Evolutionary conservation across 495 filamentous ascomycete genomes (phyloP), one percentile per base, ranked within the genome.

Genomic region (Annulohypoxylon maeteangense): DNA sequence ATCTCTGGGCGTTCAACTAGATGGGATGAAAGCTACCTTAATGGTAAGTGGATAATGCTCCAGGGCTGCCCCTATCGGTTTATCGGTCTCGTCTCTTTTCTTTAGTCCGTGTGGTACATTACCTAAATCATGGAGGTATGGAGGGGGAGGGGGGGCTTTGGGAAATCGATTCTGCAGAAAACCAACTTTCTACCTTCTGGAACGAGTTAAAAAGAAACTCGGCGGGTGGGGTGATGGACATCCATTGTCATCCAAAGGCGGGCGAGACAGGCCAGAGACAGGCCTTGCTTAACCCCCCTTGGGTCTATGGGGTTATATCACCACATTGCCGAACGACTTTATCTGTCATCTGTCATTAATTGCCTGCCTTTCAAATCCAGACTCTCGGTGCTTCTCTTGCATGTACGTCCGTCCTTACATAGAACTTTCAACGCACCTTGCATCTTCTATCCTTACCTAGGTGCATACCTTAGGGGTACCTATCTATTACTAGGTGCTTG

Each of bases 271-370:
- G 14, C 38, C n/a, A 42, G 7, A 32, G 54, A 67, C 55, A 56
- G 27, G 63, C 63, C 67, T 14, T 53, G 18, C 18, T 27, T 64
- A 47, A 53, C 68, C 68, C 32, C 48, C 50, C 32, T 18, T 32
- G 44, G 29, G 32, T 25, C 47, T 25, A n/a, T 51, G 47, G 51
- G 32, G 54, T 65, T 54, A 66, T 62, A 64, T 65, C 55, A 65
- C 31, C 62, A 70, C 67, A 65, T 70, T 70, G 55, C 67, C 67
- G 67, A 70, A 70, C 62, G 45, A 54, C 62, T 51, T 54, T 62
- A 67, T 64, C 68, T 71, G 62, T 71, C 64, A 72, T 72, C 69
- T 62, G 40, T 63, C 58, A 60, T 72, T 67, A 72, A 54, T 71
- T 36, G 42, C 32, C 31, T 56, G 12, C 55, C 56, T 53, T 53